phyloP scores from a whole-genome alignment of 1,139 yeast species.

The Lodderomyces margitis region DNA sequence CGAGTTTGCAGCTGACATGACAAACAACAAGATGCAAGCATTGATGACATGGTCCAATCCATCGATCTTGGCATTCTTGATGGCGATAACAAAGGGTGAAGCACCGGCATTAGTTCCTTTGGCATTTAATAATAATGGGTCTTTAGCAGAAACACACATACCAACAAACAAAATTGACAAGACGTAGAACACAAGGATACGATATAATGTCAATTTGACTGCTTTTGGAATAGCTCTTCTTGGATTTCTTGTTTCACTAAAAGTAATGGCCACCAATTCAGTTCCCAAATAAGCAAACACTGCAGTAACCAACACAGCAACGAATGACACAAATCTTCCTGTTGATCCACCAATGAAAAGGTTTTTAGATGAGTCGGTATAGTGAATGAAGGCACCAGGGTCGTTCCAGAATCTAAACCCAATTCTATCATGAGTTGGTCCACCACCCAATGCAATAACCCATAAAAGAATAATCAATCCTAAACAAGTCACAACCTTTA shows the following conservation, averaged over 20 bases:
- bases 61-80: slow-evolving; percentile 39
- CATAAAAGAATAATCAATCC: slow-evolving; percentile 51
- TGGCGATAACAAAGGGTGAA: slow-evolving; percentile 68
- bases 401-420: slow-evolving; percentile 68
- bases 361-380: slow-evolving; percentile 28
- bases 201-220: slow-evolving; percentile 69
- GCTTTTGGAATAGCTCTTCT: slow-evolving; percentile 76
- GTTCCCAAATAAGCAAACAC: slow-evolving; percentile 76
- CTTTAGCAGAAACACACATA: slow-evolving; percentile 71
- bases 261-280: slow-evolving; percentile 66
- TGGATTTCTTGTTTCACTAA: slow-evolving; percentile 77
- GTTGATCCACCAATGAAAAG: slow-evolving; percentile 22
- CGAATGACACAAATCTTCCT: slow-evolving; percentile 60
- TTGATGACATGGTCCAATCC: slow-evolving; percentile 48
- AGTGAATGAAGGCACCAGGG: slow-evolving; percentile 61
- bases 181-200: slow-evolving; percentile 70
- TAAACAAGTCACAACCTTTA: slow-evolving; percentile 58
- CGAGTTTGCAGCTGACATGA: slow-evolving; percentile 47
- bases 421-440: slow-evolving; percentile 57
- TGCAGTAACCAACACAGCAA: slow-evolving; percentile 68
- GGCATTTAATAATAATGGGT: slow-evolving; percentile 44
- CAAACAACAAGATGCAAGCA: slow-evolving; percentile 45
- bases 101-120: slow-evolving; percentile 60
- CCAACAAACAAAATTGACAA: slow-evolving; percentile 67
- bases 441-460: slow-evolving; percentile 55